phyloP scores from a whole-genome alignment of 805 yeast species.

The Candida dajiaensis region DNA sequence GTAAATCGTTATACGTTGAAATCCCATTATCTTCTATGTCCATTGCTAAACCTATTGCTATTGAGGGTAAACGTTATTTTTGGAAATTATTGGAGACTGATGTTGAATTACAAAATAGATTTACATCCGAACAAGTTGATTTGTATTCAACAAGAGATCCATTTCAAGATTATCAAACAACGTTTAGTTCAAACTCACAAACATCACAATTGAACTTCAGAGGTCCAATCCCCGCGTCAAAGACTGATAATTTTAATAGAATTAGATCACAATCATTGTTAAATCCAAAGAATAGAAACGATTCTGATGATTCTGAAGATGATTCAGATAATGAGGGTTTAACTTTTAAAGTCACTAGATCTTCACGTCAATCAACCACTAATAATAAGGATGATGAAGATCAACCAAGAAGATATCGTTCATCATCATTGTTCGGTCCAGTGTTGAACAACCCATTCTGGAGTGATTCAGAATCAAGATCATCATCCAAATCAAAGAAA shows the following conservation, averaged over 20 bases:
- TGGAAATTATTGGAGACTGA: conserved; percentile 24
- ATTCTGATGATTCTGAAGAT: conserved; percentile 12
- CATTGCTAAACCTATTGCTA: conserved; percentile 15
- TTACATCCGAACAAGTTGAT: conserved; percentile 12
- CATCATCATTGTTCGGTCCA: conserved; percentile 23
- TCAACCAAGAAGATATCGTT: conserved; percentile 21
- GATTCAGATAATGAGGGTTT: conserved; percentile 23
- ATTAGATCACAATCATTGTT: conserved; percentile 21
- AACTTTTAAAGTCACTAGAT: conserved; percentile 19
- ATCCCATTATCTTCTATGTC: conserved; percentile 32
- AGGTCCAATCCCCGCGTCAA: conserved; percentile 11
- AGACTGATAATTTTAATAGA: conserved; percentile 10
- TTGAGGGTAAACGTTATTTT: conserved; percentile 3
- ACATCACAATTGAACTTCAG: conserved; percentile 17
- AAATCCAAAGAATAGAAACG: conserved; percentile 6
- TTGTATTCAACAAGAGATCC: conserved; percentile 17
- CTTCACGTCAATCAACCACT: conserved; percentile 8
- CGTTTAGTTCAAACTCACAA: conserved; percentile 9
- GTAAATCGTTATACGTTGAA: conserved; percentile 33
- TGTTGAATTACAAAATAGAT: conserved; percentile 13
- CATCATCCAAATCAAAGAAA: conserved; percentile 1
- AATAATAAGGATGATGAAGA: not conserved
- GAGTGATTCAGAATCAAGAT: conserved; percentile 5
- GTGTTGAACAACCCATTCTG: conserved; percentile 18
- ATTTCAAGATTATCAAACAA: conserved; percentile 21